Percentiles rank a stretch among this genome's conserved stretches.
phyloP scores from a whole-genome alignment of 495 filamentous ascomycete genomes.

The Penicillium flavigenum region DNA sequence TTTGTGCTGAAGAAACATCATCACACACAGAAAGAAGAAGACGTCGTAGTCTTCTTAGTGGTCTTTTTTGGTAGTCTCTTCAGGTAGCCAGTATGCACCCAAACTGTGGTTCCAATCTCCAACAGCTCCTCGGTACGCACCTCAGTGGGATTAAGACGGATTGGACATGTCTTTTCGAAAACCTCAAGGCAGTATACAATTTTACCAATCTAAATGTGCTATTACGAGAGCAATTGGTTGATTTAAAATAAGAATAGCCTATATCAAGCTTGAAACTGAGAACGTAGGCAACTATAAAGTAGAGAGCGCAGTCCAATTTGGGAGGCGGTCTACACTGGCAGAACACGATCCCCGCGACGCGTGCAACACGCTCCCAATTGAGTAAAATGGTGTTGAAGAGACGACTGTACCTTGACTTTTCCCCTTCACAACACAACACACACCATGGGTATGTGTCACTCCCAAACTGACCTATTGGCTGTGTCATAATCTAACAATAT shows the following conservation, averaged over 20 bases:
- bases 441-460: constrained; percentile 37
- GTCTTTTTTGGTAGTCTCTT: too few species aligned
- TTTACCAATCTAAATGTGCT: neutral
- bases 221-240: neutral
- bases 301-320: too few species aligned
- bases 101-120: neutral
- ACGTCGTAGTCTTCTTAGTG: too few species aligned
- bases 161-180: neutral
- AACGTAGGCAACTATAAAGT: neutral
- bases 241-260: neutral
- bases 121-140: neutral
- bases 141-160: neutral
- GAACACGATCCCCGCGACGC: constrained; percentile 38
- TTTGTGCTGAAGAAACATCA: neutral
- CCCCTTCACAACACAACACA: constrained; percentile 17
- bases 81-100: neutral
- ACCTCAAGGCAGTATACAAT: neutral
- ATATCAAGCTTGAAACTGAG: neutral
- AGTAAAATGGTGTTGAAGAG: constrained; percentile 39
- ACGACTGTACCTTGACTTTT: constrained; percentile 12
- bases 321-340: neutral
- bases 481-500: constrained; percentile 6
- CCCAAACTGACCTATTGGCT: neutral
- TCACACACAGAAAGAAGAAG: neutral
- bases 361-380: constrained; percentile 45